These are phyloP conservation scores for Xylaria intraflava DNA, from an alignment of 495 filamentous ascomycete species.

Conservation along the genomic window DNA sequence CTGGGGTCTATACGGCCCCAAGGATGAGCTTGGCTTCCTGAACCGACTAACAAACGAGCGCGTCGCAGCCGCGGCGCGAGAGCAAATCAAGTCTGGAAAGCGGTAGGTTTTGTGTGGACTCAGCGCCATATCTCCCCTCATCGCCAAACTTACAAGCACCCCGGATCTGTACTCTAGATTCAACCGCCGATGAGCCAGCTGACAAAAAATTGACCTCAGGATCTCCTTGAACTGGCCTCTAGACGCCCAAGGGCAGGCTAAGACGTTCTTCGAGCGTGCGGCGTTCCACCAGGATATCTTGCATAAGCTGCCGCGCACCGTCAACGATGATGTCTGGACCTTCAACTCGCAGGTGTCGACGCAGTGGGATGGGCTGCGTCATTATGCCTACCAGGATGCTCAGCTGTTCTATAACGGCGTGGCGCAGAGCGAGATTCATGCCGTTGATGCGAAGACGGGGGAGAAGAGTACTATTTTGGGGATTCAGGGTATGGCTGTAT, in stretches of 20 bases:
- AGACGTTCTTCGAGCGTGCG: conserved; percentile 33
- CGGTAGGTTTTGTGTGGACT: conserved; percentile 14
- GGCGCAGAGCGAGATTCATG: conserved; percentile 49
- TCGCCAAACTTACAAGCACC: not conserved
- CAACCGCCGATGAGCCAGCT: not conserved
- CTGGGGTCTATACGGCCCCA: conserved; percentile 44
- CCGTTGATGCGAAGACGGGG: conserved; percentile 20
- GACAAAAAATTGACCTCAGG: conserved; percentile 9
- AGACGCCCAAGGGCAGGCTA: conserved; percentile 26
- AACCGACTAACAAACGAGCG: conserved; percentile 40
- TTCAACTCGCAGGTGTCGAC: conserved; percentile 53
- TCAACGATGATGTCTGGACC: conserved; percentile 55
- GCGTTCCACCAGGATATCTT: conserved; percentile 36
- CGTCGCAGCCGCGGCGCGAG: conserved; percentile 37
- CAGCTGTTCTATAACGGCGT: conserved; percentile 56
- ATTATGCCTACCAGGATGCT: conserved; percentile 48
- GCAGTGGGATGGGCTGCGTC: conserved; percentile 42
- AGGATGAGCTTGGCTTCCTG: conserved; percentile 43
- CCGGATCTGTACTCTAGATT: not conserved
- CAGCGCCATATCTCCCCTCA: not conserved
- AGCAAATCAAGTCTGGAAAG: conserved; percentile 46
- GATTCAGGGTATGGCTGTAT: conserved; percentile 41
- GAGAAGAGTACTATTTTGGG: conserved; percentile 37
- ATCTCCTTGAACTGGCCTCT: conserved; percentile 44
- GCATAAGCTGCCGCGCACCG: conserved; percentile 28